Percentiles rank a stretch among this genome's conserved stretches.
Evolutionary conservation across 352 stramenopile species (phyloP).

Genomic region (Globisporangium splendens): DNA sequence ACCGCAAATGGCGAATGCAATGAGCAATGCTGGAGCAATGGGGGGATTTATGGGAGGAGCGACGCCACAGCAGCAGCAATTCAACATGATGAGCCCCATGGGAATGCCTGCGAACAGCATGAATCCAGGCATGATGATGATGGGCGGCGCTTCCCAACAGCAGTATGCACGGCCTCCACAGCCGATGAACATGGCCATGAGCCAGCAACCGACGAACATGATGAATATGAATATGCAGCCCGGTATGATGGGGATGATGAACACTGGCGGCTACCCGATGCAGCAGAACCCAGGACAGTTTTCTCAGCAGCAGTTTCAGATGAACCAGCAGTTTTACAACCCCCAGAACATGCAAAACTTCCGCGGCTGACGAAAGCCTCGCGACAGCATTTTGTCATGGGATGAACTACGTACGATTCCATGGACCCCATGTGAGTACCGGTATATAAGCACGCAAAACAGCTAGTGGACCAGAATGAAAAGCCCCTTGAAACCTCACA

Average conservation of each 20-base stretch:
- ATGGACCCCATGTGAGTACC: too few relatives aligned
- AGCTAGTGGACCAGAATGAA: too few relatives aligned
- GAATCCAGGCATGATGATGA: constrained; percentile 4
- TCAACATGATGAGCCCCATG: constrained; percentile 19
- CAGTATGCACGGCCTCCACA: constrained; percentile 34
- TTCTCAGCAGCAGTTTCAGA: constrained; percentile 12
- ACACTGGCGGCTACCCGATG: constrained; percentile 2
- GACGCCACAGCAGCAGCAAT: constrained; percentile 17
- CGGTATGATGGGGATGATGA: constrained; percentile 12
- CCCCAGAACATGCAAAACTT: constrained; percentile 8
- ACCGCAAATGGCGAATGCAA: background rate
- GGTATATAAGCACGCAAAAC: too few relatives aligned
- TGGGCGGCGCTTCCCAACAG: constrained; percentile 10
- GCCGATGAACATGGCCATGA: constrained; percentile 16
- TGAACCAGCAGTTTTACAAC: constrained; percentile 15
- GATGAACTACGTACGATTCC: too few relatives aligned
- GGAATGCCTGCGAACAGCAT: constrained; percentile 10
- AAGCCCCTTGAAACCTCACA: too few relatives aligned
- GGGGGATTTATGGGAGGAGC: background rate
- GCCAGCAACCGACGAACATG: constrained; percentile 12
- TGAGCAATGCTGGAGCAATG: constrained; percentile 2
- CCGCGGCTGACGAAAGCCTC: constrained; percentile 4
- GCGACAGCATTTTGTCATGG: too few relatives aligned
- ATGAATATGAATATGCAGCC: constrained; percentile 14
- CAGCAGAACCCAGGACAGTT: constrained; percentile 8